Percentiles rank a stretch among this genome's conserved stretches.
Evolutionary conservation across 768 basidiomycete genomes (phyloP).

Genomic region (Cyathus striatus): DNA sequence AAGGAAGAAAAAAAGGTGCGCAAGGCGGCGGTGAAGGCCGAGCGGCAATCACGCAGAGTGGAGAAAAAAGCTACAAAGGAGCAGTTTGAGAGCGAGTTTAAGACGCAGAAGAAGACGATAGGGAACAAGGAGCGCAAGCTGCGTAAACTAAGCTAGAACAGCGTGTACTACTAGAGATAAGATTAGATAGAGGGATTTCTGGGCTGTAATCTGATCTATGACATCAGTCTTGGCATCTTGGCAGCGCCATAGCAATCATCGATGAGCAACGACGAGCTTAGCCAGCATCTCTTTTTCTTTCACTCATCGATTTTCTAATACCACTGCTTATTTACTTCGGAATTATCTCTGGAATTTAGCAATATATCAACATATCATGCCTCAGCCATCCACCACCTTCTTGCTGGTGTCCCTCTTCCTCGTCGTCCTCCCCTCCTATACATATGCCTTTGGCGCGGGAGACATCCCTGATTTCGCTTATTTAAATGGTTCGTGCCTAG

Average conservation of each 20-base stretch:
- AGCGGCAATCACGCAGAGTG: constrained; percentile 55
- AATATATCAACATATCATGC: too few relatives aligned
- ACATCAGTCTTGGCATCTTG: background rate
- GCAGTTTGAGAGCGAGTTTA: constrained; percentile 57
- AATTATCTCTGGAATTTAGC: too few relatives aligned
- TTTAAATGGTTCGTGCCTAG: constrained; percentile 41
- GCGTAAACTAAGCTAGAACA: constrained; percentile 34
- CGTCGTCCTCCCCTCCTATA: constrained; percentile 37
- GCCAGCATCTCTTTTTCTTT: too few relatives aligned
- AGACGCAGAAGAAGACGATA: constrained; percentile 50
- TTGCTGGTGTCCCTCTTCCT: constrained; percentile 31
- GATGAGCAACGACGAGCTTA: background rate
- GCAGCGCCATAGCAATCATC: background rate
- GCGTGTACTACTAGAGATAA: constrained; percentile 8
- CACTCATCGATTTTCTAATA: too few relatives aligned
- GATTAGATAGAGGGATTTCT: constrained; percentile 10
- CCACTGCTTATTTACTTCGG: too few relatives aligned
- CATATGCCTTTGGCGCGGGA: constrained; percentile 56
- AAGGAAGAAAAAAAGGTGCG: constrained; percentile 69
- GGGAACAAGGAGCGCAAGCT: constrained; percentile 38
- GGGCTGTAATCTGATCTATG: constrained; percentile 9
- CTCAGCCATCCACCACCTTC: constrained; percentile 21
- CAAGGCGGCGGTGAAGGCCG: constrained; percentile 64
- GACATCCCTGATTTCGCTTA: constrained; percentile 72
- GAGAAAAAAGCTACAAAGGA: constrained; percentile 69